Conservation (phyloP, 768 basidiomycete genomes). For the Trametes punicea region DNA sequence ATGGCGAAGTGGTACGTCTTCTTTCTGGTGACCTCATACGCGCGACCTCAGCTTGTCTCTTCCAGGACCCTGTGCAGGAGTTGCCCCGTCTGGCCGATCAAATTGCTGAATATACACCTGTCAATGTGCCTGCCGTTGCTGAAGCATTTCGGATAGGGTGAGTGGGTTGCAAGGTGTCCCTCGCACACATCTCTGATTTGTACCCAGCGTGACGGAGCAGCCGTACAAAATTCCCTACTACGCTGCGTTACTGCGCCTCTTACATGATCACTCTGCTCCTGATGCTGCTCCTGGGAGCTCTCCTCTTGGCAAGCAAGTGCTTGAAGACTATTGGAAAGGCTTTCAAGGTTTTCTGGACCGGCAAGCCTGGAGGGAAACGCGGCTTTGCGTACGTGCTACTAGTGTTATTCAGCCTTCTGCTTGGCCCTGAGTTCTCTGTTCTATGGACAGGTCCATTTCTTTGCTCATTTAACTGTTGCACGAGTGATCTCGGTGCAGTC, state of each 20-base stretch:
- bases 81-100: slow-evolving; percentile 62
- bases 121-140: slow-evolving; percentile 60
- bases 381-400: slow-evolving; percentile 68
- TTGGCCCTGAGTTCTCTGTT: not conserved
- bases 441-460: slow-evolving; percentile 77
- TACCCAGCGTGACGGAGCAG: slow-evolving; percentile 78
- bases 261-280: slow-evolving; percentile 47
- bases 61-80: slow-evolving; percentile 69
- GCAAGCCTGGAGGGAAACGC: slow-evolving; percentile 85
- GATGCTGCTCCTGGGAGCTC: slow-evolving; percentile 33
- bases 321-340: slow-evolving; percentile 89
- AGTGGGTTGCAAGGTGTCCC: slow-evolving; percentile 19
- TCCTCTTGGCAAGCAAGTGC: slow-evolving; percentile 62
- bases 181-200: slow-evolving; percentile 11
- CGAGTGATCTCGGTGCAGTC: slow-evolving; percentile 74
- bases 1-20: slow-evolving; percentile 76
- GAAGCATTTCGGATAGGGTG: slow-evolving; percentile 77
- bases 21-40: not conserved
- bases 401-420: not conserved
- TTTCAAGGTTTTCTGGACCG: slow-evolving; percentile 89
- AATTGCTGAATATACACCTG: slow-evolving; percentile 55
- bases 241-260: slow-evolving; percentile 70
- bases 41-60: not conserved
- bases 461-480: slow-evolving; percentile 81
- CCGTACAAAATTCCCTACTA: slow-evolving; percentile 93